Percentiles rank a stretch among this genome's conserved stretches.
Evolutionary conservation across 75 land plant species (phyloP).

Genomic region (Ceratopteris richardii): DNA sequence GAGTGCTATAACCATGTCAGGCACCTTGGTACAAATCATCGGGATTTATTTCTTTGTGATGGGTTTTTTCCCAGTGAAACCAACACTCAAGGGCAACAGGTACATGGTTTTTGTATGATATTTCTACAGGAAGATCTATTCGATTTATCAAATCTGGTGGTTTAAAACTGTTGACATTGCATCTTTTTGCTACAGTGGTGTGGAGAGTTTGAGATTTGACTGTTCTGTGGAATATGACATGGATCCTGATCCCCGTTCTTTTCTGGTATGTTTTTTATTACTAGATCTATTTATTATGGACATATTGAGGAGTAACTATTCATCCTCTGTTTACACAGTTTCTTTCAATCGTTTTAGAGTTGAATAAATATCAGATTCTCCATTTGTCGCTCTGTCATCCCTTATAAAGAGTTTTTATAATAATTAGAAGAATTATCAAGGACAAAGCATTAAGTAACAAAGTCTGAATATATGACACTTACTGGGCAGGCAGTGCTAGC

Average conservation of each 20-base stretch:
- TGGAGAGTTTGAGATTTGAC: conserved; percentile 42
- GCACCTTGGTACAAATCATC: conserved; percentile 37
- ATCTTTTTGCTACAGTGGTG: conserved; percentile 36
- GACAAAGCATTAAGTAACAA: too few species aligned
- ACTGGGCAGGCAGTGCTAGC: too few species aligned
- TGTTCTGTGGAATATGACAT: conserved; percentile 6
- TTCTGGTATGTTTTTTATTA: conserved; percentile 16
- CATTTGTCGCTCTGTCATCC: too few species aligned
- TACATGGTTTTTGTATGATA: conserved; percentile 1
- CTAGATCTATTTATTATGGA: too few species aligned
- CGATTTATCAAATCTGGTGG: background rate
- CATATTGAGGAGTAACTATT: background rate
- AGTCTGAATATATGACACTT: too few species aligned
- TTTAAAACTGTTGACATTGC: background rate
- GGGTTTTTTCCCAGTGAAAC: conserved; percentile 87
- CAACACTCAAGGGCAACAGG: conserved; percentile 77
- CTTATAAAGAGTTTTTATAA: too few species aligned
- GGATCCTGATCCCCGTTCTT: conserved; percentile 16
- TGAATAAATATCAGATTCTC: too few species aligned
- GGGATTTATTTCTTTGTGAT: conserved; percentile 61
- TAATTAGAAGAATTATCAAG: too few species aligned
- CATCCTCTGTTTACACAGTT: background rate
- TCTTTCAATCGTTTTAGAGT: too few species aligned
- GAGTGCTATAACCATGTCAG: too few species aligned
- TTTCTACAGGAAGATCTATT: background rate